Conservation (phyloP, 441 rosid species). For the Populus hybrid region DNA sequence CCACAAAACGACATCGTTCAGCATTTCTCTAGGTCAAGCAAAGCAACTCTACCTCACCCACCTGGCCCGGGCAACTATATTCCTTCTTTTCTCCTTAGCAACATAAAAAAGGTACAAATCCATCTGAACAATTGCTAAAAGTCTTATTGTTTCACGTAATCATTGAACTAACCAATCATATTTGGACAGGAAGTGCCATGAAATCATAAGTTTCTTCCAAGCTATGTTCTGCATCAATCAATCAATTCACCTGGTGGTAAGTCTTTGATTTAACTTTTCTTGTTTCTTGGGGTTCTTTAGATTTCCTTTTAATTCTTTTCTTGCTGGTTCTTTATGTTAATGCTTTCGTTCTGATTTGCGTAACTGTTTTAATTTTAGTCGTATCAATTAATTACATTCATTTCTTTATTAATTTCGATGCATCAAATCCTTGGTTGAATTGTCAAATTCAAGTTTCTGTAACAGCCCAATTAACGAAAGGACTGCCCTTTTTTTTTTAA, state of each 20-base stretch:
- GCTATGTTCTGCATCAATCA: background rate
- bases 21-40: background rate
- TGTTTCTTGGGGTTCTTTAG: background rate
- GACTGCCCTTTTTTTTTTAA: background rate
- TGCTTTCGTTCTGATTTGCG: background rate
- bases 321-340: background rate
- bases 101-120: background rate
- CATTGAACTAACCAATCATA: background rate
- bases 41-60: background rate
- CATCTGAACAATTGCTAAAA: background rate
- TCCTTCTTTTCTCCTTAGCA: background rate
- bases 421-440: background rate
- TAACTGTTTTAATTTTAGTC: background rate
- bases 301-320: background rate
- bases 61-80: background rate
- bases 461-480: background rate
- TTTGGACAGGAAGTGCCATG: background rate
- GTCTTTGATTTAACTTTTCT: background rate
- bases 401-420: background rate
- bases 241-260: conserved; percentile 4
- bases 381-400: background rate
- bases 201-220: background rate
- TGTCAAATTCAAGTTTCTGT: background rate
- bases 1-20: conserved; percentile 7
- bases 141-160: background rate